phyloP scores from a whole-genome alignment of 1,284 basidiomycete species.

The Fomitiporia mediterranea region DNA sequence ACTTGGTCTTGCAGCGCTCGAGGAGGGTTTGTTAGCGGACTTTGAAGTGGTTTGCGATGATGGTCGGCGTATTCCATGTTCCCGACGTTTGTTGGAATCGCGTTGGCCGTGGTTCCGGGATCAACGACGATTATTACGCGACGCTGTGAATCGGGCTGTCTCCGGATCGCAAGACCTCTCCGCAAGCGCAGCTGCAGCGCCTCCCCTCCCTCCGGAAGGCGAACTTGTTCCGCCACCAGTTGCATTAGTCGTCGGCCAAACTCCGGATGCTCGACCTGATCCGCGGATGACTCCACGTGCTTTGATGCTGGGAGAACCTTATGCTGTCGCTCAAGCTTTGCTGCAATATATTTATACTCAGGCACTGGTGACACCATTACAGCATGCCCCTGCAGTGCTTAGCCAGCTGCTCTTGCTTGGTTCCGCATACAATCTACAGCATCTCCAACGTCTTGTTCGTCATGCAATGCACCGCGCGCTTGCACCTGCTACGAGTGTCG shows the following conservation, averaged over 20 bases:
- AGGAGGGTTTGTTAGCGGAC: slow-evolving; percentile 73
- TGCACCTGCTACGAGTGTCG: slow-evolving; percentile 79
- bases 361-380: slow-evolving; percentile 81
- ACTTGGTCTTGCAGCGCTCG: slow-evolving; percentile 72
- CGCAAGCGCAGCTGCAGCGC: slow-evolving; percentile 35
- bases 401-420: slow-evolving; percentile 83
- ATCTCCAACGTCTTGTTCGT: slow-evolving; percentile 75
- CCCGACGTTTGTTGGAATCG: slow-evolving; percentile 75
- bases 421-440: slow-evolving; percentile 75
- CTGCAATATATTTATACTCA: slow-evolving; percentile 92
- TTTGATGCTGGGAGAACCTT: slow-evolving; percentile 83
- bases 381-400: slow-evolving; percentile 85
- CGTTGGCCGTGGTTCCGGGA: slow-evolving; percentile 94
- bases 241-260: slow-evolving; percentile 8
- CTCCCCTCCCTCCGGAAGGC: slow-evolving; percentile 45
- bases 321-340: slow-evolving; percentile 83
- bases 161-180: slow-evolving; percentile 45
- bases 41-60: slow-evolving; percentile 93
- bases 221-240: slow-evolving; percentile 30
- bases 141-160: slow-evolving; percentile 48
- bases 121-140: slow-evolving; percentile 55
- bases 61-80: slow-evolving; percentile 77
- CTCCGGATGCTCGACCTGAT: slow-evolving; percentile 51
- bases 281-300: slow-evolving; percentile 75
- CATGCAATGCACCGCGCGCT: slow-evolving; percentile 90